A percentile compares a stretch with the other conserved stretches of the same genome.
Conservation (phyloP, 164 flowering plant species). For the Akebia trifoliata region DNA sequence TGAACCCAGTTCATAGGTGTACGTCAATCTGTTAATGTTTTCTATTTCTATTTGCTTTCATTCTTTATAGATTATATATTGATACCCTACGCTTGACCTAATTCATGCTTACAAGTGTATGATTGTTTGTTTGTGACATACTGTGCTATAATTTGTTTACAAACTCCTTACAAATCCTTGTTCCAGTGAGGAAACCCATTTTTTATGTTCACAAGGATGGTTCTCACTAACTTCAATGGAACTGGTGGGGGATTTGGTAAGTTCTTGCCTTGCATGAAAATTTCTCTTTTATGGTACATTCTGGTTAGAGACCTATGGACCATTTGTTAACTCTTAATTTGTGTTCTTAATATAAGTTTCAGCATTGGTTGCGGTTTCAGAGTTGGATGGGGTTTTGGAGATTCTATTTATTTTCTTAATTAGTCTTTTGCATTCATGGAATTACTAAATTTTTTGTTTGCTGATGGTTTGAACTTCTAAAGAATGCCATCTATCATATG, state of each 20-base stretch:
- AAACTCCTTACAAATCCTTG: too few species aligned
- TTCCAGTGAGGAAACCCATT: neutral
- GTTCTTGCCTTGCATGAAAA: neutral
- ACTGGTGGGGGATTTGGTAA: slow-evolving; percentile 90
- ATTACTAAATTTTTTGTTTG: too few species aligned
- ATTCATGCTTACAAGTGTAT: too few species aligned
- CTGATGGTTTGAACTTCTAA: too few species aligned
- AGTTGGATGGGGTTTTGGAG: slow-evolving; percentile 94
- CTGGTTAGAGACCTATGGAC: neutral
- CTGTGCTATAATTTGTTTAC: too few species aligned
- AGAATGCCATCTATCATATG: too few species aligned
- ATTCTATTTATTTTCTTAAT: slow-evolving; percentile 23
- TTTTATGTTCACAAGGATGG: slow-evolving; percentile 25
- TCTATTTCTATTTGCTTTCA: too few species aligned
- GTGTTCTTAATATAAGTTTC: slow-evolving; percentile 39
- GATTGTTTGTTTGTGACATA: too few species aligned
- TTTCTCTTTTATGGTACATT: neutral
- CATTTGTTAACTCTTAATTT: neutral
- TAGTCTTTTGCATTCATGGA: neutral
- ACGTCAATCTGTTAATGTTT: too few species aligned
- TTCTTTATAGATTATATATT: too few species aligned
- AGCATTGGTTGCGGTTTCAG: slow-evolving; percentile 91
- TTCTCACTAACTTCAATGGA: slow-evolving; percentile 68
- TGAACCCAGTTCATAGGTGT: too few species aligned
- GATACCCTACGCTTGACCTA: too few species aligned